phyloP scores from a whole-genome alignment of 2,329 filamentous ascomycete genomes.

The Colletotrichum trifolii region DNA sequence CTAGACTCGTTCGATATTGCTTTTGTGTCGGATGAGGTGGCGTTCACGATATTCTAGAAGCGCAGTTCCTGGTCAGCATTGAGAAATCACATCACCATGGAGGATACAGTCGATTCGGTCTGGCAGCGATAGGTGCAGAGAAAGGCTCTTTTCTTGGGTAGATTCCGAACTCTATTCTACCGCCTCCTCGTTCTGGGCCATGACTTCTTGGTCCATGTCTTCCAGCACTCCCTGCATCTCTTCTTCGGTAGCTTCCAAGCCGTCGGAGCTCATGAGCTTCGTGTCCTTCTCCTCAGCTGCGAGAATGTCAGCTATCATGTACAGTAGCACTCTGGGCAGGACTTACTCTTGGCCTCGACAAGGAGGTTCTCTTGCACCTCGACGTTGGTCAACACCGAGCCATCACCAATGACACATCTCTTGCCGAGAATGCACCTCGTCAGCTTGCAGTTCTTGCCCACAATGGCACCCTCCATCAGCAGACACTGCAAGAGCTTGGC shows the following conservation, averaged over 20 bases:
- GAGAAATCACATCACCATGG: conserved; percentile 11
- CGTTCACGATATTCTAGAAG: conserved; percentile 28
- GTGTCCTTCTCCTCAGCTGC: conserved; percentile 74
- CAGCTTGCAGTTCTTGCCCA: conserved; percentile 86
- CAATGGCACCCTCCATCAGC: conserved; percentile 89
- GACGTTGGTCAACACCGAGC: conserved; percentile 83
- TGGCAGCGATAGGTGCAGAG: not conserved
- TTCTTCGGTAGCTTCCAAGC: conserved; percentile 71
- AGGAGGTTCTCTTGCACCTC: conserved; percentile 93
- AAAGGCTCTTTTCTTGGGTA: conserved; percentile 16
- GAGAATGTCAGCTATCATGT: conserved; percentile 40
- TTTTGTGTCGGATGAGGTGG: conserved; percentile 23
- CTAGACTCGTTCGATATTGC: conserved; percentile 12
- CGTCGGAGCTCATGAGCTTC: conserved; percentile 75
- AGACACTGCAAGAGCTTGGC: conserved; percentile 88
- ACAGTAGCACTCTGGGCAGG: not conserved
- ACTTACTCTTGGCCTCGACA: conserved; percentile 80
- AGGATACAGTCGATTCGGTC: not conserved
- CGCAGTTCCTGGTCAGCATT: conserved; percentile 15
- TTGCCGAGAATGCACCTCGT: conserved; percentile 89
- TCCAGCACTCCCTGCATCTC: conserved; percentile 67
- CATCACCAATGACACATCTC: conserved; percentile 84
- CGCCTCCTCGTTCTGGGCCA: conserved; percentile 39
- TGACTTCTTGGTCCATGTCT: conserved; percentile 53
- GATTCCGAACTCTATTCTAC: conserved; percentile 20